These are phyloP conservation scores for Termitomyces sp. DNA, from an alignment of 768 basidiomycete genomes.

Conservation along the genomic window DNA sequence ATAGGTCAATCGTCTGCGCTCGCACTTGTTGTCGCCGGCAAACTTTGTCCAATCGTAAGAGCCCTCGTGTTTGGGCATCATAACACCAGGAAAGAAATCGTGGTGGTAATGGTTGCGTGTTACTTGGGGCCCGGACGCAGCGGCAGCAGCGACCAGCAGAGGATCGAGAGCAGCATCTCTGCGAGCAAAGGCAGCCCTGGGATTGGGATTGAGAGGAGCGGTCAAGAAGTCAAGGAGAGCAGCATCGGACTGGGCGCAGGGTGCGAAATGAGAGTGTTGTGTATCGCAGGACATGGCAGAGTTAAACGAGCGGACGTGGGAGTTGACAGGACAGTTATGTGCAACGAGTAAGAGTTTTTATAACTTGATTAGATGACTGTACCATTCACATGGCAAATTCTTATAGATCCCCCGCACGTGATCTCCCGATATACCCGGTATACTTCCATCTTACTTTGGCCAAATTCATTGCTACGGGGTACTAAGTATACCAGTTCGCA, in stretches of 20 bases:
- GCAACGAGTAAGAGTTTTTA: background rate
- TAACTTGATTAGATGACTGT: slow-evolving; percentile 11
- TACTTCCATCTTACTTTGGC: background rate
- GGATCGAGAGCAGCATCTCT: slow-evolving; percentile 78
- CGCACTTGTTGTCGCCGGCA: slow-evolving; percentile 39
- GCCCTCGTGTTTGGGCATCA: slow-evolving; percentile 48
- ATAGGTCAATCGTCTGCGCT: slow-evolving; percentile 53
- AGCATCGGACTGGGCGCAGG: slow-evolving; percentile 41
- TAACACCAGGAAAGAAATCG: slow-evolving; percentile 64
- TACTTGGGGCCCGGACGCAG: slow-evolving; percentile 70
- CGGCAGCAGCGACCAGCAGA: slow-evolving; percentile 72
- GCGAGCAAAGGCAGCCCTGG: slow-evolving; percentile 42
- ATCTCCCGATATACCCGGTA: slow-evolving; percentile 2
- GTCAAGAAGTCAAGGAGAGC: slow-evolving; percentile 67
- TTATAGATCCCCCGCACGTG: slow-evolving; percentile 1
- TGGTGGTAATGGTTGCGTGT: slow-evolving; percentile 88
- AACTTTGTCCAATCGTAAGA: slow-evolving; percentile 60
- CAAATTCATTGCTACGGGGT: background rate
- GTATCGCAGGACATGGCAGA: slow-evolving; percentile 15
- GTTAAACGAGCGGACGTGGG: slow-evolving; percentile 4
- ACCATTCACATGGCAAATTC: slow-evolving; percentile 1
- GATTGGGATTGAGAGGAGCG: slow-evolving; percentile 38
- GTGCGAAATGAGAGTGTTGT: slow-evolving; percentile 18
- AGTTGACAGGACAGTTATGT: slow-evolving; percentile 6
- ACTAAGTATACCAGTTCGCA: too few relatives aligned